Conservation (phyloP, 176 grass and related monocot species). For the Panicum miliaceum region DNA sequence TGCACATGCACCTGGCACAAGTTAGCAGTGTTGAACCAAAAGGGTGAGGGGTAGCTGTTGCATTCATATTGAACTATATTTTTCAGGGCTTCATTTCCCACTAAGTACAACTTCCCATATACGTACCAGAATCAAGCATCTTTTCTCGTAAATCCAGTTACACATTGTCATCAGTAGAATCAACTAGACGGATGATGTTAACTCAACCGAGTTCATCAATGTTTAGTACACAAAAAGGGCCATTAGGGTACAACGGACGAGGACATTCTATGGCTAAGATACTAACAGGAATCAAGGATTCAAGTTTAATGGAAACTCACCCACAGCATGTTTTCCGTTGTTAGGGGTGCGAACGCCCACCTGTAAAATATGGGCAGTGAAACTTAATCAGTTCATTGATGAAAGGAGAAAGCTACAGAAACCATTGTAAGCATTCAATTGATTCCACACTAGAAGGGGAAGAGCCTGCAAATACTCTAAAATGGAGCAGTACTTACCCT, state of each 20-base stretch:
- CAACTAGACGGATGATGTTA: neutral
- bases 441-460: neutral
- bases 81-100: neutral
- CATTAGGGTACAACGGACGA: neutral
- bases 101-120: neutral
- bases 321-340: conserved; percentile 77
- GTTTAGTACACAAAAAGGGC: neutral
- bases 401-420: conserved; percentile 25
- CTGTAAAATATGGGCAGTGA: conserved; percentile 50
- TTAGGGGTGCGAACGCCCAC: conserved; percentile 93
- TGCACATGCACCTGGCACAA: neutral
- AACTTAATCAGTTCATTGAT: conserved; percentile 20
- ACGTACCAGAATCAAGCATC: neutral
- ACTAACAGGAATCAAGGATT: neutral
- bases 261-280: conserved; percentile 19
- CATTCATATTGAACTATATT: neutral
- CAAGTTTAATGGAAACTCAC: conserved; percentile 52
- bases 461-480: conserved; percentile 4
- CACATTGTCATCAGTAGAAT: neutral
- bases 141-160: neutral
- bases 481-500: conserved; percentile 57
- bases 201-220: neutral
- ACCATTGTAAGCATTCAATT: neutral
- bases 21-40: too few relatives aligned
- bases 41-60: neutral